Conservation (phyloP, 352 stramenopile species). For the Pythium phragmitis region DNA sequence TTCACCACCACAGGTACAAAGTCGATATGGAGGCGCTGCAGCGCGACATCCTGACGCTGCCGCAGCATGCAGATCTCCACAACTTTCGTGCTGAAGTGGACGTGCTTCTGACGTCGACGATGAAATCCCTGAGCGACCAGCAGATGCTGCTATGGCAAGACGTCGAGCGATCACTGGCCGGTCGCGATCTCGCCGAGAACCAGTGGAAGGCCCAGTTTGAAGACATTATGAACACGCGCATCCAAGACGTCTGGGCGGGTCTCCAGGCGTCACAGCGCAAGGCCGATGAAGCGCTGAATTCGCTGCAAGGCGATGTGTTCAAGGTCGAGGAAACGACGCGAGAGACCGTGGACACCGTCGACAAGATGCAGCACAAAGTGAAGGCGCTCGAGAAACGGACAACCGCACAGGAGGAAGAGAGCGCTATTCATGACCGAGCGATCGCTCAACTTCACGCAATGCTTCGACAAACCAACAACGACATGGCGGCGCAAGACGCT, state of each 20-base stretch:
- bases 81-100: slow-evolving; percentile 48
- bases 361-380: not conserved
- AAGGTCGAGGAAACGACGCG: slow-evolving; percentile 39
- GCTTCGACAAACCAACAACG: slow-evolving; percentile 24
- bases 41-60: slow-evolving; percentile 35
- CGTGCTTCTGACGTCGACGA: slow-evolving; percentile 23
- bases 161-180: slow-evolving; percentile 37
- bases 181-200: slow-evolving; percentile 45
- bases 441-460: slow-evolving; percentile 32
- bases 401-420: slow-evolving; percentile 19
- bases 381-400: slow-evolving; percentile 12
- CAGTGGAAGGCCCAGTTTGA: slow-evolving; percentile 62
- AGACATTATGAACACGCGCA: slow-evolving; percentile 38
- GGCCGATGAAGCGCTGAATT: slow-evolving; percentile 38
- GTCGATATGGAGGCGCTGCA: slow-evolving; percentile 42
- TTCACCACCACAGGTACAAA: slow-evolving; percentile 24
- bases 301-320: slow-evolving; percentile 48
- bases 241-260: slow-evolving; percentile 56
- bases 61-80: slow-evolving; percentile 35
- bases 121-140: slow-evolving; percentile 29
- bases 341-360: slow-evolving; percentile 26
- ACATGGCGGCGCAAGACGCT: slow-evolving; percentile 31
- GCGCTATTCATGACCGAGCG: slow-evolving; percentile 23
- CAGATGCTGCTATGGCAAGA: slow-evolving; percentile 34
- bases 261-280: slow-evolving; percentile 37